Base-by-base conservation (phyloP, 23 red algal genomes). In the Cyanidium caldarium region DNA sequence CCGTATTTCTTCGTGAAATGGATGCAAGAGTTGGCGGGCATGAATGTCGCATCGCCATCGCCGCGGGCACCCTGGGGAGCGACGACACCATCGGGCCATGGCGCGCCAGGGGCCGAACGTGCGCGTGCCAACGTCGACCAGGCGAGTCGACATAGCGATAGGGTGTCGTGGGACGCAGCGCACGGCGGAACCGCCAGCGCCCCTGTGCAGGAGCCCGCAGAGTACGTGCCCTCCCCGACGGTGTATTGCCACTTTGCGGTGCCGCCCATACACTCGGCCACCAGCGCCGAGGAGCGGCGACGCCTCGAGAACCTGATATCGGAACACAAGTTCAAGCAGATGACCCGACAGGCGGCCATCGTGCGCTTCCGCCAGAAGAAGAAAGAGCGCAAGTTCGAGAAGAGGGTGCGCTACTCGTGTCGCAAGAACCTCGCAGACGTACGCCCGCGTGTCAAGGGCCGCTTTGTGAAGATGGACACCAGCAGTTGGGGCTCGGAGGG, bases 331-430 rank as follows among this genome's bases (percentile, higher is more conserved):
- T 94, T 94, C 41, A 94, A 94, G 77, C 83, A 94, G 67, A 94
- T 81, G 45, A 85, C 83, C 0, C 25, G 88, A 3, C 80, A 94
- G 65, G 88, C 88, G 17, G 88, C 88, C 1, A 67, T 94, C 0
- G 76, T 94, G 3, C 80, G 88, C 37, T 94, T 86, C 68, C 72
- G 88, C 3, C 88, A 94, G 56, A 94, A 94, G 79, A 38, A 80
- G 35, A 66, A 72, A 42, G 88, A 94, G 19, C 41, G 88, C n/a
- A 35, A 78, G 45, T 94, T 86, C 40, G 82, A 73, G 2, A 94
- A 94, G 42, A 51, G 85, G 28, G 84, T 94, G 29, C 57, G 88
- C 1, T 94, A 94, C 40, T 71, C 80, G 7, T 86, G 81, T 57
- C 75, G 88, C 2, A 94, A 94, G 77, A 69, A 68, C 57, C 39